Percentiles rank a stretch among this genome's conserved stretches.
Evolutionary conservation across 108 stramenopile species (phyloP).

Genomic region (Nitzschia sp.): DNA sequence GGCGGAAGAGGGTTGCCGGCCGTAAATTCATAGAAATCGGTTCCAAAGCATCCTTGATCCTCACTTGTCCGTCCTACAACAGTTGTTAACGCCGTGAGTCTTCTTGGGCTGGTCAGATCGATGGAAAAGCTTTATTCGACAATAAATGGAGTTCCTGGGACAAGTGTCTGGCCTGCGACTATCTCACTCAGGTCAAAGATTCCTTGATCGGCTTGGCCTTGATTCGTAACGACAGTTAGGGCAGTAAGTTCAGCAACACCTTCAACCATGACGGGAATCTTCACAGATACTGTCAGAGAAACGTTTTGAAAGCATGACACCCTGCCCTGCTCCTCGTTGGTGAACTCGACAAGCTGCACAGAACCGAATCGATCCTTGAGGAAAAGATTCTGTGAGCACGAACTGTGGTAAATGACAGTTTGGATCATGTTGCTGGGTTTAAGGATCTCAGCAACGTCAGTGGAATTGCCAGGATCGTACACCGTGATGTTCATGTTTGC

Average conservation of each 20-base stretch:
- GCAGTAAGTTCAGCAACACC: neutral
- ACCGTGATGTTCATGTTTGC: slow-evolving; percentile 6
- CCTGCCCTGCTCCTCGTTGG: neutral
- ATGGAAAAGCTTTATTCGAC: neutral
- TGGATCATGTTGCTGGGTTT: neutral
- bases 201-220: neutral
- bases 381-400: neutral
- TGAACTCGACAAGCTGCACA: slow-evolving; percentile 13
- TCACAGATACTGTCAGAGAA: neutral
- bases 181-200: neutral
- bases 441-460: neutral
- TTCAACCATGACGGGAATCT: neutral
- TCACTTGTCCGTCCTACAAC: neutral
- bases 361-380: slow-evolving; percentile 13
- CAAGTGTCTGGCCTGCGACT: neutral
- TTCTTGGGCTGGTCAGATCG: neutral
- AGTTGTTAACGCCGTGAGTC: neutral
- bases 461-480: neutral
- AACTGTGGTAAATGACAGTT: slow-evolving; percentile 1
- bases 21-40: neutral
- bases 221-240: neutral
- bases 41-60: slow-evolving; percentile 3
- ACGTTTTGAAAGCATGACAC: slow-evolving; percentile 2
- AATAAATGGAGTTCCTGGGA: neutral
- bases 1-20: slow-evolving; percentile 11